These are phyloP conservation scores for Aphanomyces astaci DNA, from an alignment of 352 stramenopile species.

Conservation along the genomic window DNA sequence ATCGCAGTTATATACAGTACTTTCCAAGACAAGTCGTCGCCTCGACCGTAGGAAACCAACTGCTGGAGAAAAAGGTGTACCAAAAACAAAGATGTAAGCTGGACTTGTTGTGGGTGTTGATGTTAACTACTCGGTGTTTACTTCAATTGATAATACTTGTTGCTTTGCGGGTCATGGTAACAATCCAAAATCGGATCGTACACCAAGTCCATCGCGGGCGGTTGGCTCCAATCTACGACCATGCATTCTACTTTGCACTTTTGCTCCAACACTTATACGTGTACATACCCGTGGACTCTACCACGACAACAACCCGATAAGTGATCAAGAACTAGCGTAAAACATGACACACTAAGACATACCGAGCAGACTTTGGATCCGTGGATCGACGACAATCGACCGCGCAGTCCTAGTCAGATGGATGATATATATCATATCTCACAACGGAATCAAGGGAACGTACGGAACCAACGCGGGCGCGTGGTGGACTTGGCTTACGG, in stretches of 20 bases:
- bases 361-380: constrained; percentile 14
- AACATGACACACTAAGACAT: background rate
- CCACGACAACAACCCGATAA: background rate
- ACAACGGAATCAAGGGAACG: background rate
- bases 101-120: too few relatives aligned
- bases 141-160: constrained; percentile 84
- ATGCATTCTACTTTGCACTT: constrained; percentile 10
- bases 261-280: too few relatives aligned
- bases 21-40: too few relatives aligned
- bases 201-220: constrained; percentile 55
- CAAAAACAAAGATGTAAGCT: too few relatives aligned
- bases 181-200: constrained; percentile 79
- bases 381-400: background rate
- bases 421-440: background rate
- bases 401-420: background rate
- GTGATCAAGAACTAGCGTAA: background rate
- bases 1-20: too few relatives aligned
- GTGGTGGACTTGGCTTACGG: background rate
- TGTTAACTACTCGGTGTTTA: constrained; percentile 22
- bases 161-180: constrained; percentile 70
- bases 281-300: constrained; percentile 7
- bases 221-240: constrained; percentile 20
- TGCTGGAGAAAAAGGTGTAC: too few relatives aligned
- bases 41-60: too few relatives aligned
- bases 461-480: background rate